Evolutionary conservation across 2,329 filamentous ascomycete species (phyloP), one percentile per base, ranked within the genome.

Genomic region (Pezicula neosporulosa): DNA sequence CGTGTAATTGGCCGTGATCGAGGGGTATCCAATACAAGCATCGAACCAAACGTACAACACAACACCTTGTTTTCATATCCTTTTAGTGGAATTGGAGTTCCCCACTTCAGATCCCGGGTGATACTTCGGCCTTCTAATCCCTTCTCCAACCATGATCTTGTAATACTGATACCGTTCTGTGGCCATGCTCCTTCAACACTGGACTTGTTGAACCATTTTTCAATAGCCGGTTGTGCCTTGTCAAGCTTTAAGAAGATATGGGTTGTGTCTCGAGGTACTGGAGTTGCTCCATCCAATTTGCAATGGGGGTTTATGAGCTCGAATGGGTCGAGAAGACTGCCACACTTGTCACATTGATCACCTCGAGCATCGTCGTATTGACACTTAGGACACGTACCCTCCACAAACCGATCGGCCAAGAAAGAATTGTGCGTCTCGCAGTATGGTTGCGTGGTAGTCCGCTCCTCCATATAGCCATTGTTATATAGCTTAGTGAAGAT

Each of bases 11-110:
- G 89, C 90, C 1, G 92, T 96, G 60, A 97, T 97, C 2, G 90
- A 96, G n/a, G 91, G 86, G 68, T 97, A 97, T 18, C 92, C 92
- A 64, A 96, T 94, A 70, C 89, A 94, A 49, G 90, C 90, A 67
- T 96, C 90, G 66, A 97, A 90, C 70, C 70, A 76, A 54, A 96
- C 91, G 65, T 97, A 97, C 59, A 97, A 84, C 55, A 97, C 59
- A 97, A 84, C 55, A 96, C 93, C 56, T 89, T 89, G 57, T 86
- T 77, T 57, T 86, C 82, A 62, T 85, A 88, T 12, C 78, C 83
- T 28, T 77, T 70, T 3, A 81, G 64, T 27, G 80, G 80, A 12
- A 83, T 66, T 19, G 68, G 68, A 15, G 66, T 69, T 65, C 93
- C 93, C 93, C 93, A 97, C 68, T 89, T 92, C 54, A 97, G 76